Evolutionary conservation across 768 basidiomycete species (phyloP).

Genomic region (Tulasnella sp.): DNA sequence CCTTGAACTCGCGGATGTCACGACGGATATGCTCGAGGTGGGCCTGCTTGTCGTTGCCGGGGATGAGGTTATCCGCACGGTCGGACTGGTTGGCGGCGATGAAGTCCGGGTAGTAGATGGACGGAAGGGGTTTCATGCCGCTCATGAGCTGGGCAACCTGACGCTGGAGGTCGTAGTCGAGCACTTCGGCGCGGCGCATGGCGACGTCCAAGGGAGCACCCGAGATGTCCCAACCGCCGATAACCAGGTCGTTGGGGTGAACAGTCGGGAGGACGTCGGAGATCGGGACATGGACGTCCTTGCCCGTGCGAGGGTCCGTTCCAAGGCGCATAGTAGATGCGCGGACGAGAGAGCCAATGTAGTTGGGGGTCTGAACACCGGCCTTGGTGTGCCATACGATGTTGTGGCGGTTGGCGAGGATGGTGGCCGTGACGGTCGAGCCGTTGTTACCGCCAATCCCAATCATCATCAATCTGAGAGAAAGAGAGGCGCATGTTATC

Average conservation of each 20-base stretch:
- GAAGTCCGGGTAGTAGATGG: slow-evolving; percentile 95
- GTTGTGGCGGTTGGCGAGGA: slow-evolving; percentile 91
- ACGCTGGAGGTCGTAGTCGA: slow-evolving; percentile 94
- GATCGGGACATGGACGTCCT: slow-evolving; percentile 87
- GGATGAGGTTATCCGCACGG: slow-evolving; percentile 87
- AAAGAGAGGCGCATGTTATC: background rate
- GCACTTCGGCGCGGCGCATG: slow-evolving; percentile 85
- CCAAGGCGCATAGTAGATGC: slow-evolving; percentile 93
- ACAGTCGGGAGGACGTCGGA: slow-evolving; percentile 94
- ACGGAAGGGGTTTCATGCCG: slow-evolving; percentile 72
- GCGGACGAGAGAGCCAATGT: slow-evolving; percentile 92
- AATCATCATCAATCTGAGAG: slow-evolving; percentile 81
- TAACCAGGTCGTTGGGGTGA: slow-evolving; percentile 93
- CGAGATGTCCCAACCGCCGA: slow-evolving; percentile 99
- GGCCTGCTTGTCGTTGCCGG: slow-evolving; percentile 74
- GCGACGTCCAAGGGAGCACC: slow-evolving; percentile 74
- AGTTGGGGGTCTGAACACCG: slow-evolving; percentile 89
- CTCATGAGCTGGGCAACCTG: slow-evolving; percentile 85
- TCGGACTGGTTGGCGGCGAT: slow-evolving; percentile 96
- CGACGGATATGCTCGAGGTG: slow-evolving; percentile 86
- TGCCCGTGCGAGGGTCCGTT: slow-evolving; percentile 61
- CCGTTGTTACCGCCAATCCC: slow-evolving; percentile 98
- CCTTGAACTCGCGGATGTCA: slow-evolving; percentile 93
- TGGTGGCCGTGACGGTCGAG: slow-evolving; percentile 82
- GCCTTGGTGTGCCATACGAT: slow-evolving; percentile 91